Conservation (phyloP, 2,329 filamentous ascomycete species). For the Beauveria pseudobassiana region DNA sequence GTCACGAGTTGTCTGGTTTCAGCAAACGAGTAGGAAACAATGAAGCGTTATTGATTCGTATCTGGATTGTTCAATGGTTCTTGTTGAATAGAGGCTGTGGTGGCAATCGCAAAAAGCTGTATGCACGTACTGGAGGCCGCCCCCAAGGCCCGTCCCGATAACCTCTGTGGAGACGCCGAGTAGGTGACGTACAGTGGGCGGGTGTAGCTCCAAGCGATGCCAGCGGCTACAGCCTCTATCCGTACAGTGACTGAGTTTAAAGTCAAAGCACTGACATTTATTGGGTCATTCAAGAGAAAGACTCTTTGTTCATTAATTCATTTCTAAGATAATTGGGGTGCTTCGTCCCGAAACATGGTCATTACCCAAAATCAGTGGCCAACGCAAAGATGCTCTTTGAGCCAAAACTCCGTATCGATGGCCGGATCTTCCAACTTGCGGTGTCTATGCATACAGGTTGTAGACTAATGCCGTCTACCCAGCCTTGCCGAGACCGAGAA, state of each 20-base stretch:
- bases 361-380: neutral
- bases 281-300: no score
- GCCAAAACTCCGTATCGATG: no score
- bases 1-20: neutral
- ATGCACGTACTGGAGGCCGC: neutral
- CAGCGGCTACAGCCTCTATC: no score
- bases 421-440: neutral
- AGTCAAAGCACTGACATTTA: no score
- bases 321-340: no score
- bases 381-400: no score
- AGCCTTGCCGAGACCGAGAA: slow-evolving; percentile 39
- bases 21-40: neutral
- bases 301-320: no score
- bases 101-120: neutral
- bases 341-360: no score
- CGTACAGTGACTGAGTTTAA: no score
- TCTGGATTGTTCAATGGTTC: neutral
- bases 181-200: neutral
- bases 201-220: neutral
- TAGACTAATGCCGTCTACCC: neutral
- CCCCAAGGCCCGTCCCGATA: neutral
- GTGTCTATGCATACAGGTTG: neutral
- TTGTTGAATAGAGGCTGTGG: no score
- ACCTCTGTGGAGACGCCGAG: neutral
- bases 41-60: neutral